These are phyloP conservation scores for Xerocomellus amylosporus DNA, from an alignment of 768 basidiomycete species.

Conservation along the genomic window DNA sequence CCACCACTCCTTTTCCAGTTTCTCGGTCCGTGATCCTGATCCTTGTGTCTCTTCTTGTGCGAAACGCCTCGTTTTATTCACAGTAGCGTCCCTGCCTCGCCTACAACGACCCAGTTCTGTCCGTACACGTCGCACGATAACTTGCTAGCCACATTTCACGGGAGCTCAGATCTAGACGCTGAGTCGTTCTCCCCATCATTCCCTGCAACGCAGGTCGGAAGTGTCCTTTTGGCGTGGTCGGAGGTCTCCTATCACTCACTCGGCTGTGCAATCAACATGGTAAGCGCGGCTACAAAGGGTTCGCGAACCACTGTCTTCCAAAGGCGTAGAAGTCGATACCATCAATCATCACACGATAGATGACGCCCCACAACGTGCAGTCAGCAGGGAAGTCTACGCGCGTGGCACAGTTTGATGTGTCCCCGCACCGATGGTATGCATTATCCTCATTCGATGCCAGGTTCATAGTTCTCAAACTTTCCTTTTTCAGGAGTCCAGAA, in stretches of 20 bases:
- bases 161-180: too few species aligned
- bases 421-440: too few species aligned
- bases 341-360: not conserved
- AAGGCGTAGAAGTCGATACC: not conserved
- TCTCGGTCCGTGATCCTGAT: not conserved
- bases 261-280: not conserved
- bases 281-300: too few species aligned
- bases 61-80: not conserved
- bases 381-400: too few species aligned
- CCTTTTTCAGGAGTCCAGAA: too few species aligned
- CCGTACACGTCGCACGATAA: not conserved
- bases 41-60: constrained; percentile 6
- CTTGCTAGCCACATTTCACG: not conserved
- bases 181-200: too few species aligned
- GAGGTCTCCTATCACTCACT: not conserved
- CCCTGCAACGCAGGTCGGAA: too few species aligned
- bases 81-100: not conserved
- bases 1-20: constrained; percentile 7
- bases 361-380: too few species aligned
- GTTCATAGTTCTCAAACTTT: too few species aligned
- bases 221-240: too few species aligned
- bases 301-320: not conserved
- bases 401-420: too few species aligned
- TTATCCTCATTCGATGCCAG: too few species aligned
- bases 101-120: not conserved